Base-by-base conservation (phyloP, 2,329 filamentous ascomycete genomes). In the Calycina herbarum region DNA sequence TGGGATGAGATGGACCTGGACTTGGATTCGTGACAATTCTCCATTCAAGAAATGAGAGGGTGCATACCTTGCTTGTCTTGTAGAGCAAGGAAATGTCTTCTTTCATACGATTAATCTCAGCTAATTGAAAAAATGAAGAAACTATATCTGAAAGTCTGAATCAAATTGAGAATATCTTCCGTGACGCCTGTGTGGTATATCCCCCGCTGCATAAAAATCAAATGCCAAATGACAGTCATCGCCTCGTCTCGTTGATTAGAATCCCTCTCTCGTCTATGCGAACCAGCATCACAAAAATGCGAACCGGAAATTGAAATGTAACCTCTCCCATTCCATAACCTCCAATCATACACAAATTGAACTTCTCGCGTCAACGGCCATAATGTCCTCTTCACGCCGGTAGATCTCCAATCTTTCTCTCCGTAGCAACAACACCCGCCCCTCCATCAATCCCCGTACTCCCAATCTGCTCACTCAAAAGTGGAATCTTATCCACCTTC, bases 401-500 rank as follows among this genome's bases (percentile, higher is more conserved):
- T 11, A 72, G 64, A 7, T 75, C 76, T 15, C 72, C 74, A 31
- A 73, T 64, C 70, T 78, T 86, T 67, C 85, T 79, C 72, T 83
- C 82, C 40, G 81, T 79, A 2, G 81, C 78, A 5, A 79, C 76
- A 68, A 83, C 80, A 66, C 77, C 81, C n/a, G 78, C 78, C 1
- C 78, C 77, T 0, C 75, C 76, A 62, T 85, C 83, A 42, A 82
- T 70, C 2, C 81, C 79, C 1, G 80, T 82, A 5, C 79, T 75
- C 11, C 71, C 71, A 54, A 74, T 73, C 62, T 85, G 82, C 17
- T 85, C 83, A 40, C 77, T 81, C 17, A 89, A 76, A 35, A 88
- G 74, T 2, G 86, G 86, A 58, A 89, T 88, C 20, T 80, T 78
- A 67, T 88, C 86, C 1, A 89, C 65, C 60, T 13, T 61, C 57